Percentiles rank a stretch among this genome's conserved stretches.
Evolutionary conservation across 1,284 basidiomycete species (phyloP).

Genomic region (Pyrrhoderma noxium): DNA sequence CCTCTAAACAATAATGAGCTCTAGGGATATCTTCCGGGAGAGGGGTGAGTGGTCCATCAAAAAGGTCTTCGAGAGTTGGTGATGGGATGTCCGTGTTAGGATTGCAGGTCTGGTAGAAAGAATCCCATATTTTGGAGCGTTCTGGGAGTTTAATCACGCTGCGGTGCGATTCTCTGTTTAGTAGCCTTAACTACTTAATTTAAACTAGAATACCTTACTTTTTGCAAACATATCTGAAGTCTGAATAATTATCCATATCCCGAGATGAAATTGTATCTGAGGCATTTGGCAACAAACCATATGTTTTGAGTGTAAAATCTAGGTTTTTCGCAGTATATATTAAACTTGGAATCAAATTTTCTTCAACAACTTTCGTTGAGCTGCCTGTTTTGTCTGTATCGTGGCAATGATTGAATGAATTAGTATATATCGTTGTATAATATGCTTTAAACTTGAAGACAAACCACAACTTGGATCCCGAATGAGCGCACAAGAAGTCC

Average conservation of each 20-base stretch:
- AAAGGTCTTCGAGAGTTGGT: neutral
- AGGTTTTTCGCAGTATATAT: neutral
- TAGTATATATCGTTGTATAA: neutral
- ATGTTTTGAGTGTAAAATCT: neutral
- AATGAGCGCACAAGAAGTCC: neutral
- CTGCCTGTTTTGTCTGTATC: neutral
- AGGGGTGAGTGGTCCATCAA: neutral
- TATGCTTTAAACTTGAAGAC: neutral
- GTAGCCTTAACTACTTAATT: neutral
- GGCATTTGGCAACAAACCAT: neutral
- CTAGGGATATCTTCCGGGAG: neutral
- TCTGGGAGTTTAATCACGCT: neutral
- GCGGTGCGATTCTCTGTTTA: neutral
- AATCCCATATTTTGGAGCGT: neutral
- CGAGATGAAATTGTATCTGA: neutral
- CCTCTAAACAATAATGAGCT: neutral
- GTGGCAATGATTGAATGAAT: too few species aligned
- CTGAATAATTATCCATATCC: neutral
- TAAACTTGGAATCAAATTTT: neutral
- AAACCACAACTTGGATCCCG: neutral
- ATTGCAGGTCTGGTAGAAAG: neutral
- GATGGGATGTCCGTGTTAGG: too few species aligned
- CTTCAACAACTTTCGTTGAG: neutral
- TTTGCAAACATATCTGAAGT: neutral
- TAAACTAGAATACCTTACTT: neutral